Conservation (phyloP, 352 stramenopile species). For the Porosira glacialis region DNA sequence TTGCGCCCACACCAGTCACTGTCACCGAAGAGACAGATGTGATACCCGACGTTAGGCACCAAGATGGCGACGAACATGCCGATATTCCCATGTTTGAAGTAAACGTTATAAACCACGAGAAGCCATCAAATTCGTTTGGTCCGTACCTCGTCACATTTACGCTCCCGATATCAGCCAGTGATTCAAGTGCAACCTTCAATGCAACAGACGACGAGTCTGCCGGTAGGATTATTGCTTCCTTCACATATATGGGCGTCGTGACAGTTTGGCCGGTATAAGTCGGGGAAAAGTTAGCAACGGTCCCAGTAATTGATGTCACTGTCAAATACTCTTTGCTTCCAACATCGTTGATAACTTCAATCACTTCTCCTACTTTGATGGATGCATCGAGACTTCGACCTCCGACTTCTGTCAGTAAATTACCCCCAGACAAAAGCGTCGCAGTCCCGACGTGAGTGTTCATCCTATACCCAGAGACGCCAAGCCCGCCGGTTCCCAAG, state of each 20-base stretch:
- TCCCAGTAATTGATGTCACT: slow-evolving; percentile 33
- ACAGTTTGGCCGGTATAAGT: slow-evolving; percentile 28
- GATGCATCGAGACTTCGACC: slow-evolving; percentile 27
- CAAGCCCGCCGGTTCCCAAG: slow-evolving; percentile 26
- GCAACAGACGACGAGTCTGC: slow-evolving; percentile 61
- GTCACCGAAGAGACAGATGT: slow-evolving; percentile 37
- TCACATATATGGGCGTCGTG: slow-evolving; percentile 59
- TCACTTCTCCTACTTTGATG: slow-evolving; percentile 35
- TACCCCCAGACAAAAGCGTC: slow-evolving; percentile 32
- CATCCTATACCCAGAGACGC: slow-evolving; percentile 44
- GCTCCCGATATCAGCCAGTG: slow-evolving; percentile 85
- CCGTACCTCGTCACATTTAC: slow-evolving; percentile 86
- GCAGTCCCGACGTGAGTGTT: slow-evolving; percentile 49
- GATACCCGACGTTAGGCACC: slow-evolving; percentile 28
- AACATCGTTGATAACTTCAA: slow-evolving; percentile 38
- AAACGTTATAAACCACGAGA: slow-evolving; percentile 88
- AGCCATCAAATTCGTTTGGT: slow-evolving; percentile 77
- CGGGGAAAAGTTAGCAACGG: slow-evolving; percentile 39
- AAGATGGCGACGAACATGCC: slow-evolving; percentile 30
- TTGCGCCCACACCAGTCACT: slow-evolving; percentile 29
- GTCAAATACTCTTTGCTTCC: slow-evolving; percentile 43
- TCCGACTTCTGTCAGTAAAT: slow-evolving; percentile 26
- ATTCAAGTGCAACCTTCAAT: slow-evolving; percentile 82
- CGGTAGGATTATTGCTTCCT: slow-evolving; percentile 54
- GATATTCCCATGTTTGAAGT: slow-evolving; percentile 30